phyloP scores from a whole-genome alignment of 2,329 filamentous ascomycete species.

The Ceratocystis lukuohia region DNA sequence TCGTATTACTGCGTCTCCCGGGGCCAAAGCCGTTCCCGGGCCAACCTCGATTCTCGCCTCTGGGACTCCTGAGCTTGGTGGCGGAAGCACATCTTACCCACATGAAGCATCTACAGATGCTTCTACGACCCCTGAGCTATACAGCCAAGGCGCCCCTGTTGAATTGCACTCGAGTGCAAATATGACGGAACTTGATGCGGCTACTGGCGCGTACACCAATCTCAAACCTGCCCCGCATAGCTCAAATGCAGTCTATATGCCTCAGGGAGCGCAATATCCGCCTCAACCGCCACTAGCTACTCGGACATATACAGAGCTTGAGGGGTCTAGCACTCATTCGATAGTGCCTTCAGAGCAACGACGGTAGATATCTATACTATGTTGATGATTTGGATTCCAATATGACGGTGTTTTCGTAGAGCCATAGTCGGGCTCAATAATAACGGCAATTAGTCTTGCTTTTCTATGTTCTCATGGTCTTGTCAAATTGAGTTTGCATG shows the following conservation, averaged over 20 bases:
- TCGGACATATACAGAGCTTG: neutral
- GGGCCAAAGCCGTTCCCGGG: neutral
- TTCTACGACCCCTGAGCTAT: neutral
- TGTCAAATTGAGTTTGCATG: no score
- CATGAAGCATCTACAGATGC: slow-evolving; percentile 1
- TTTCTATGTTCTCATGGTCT: no score
- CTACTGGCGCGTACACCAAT: neutral
- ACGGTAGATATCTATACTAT: neutral
- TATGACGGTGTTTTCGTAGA: no score
- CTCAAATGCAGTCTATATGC: neutral
- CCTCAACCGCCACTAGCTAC: neutral
- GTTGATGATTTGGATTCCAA: neutral
- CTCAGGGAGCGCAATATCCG: neutral
- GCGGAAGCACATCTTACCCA: neutral
- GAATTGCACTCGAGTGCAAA: neutral
- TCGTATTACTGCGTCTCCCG: neutral
- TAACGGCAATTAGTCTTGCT: no score
- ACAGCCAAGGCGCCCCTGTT: slow-evolving; percentile 30
- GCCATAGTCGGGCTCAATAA: no score
- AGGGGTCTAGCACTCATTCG: neutral
- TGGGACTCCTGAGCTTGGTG: slow-evolving; percentile 5
- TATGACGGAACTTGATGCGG: neutral
- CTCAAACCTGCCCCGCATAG: neutral
- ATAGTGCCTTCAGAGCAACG: neutral
- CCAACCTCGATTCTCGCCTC: slow-evolving; percentile 8